Conservation (phyloP, 192 early-diverging fungal genomes). For the Borealophlyctis nickersoniae region DNA sequence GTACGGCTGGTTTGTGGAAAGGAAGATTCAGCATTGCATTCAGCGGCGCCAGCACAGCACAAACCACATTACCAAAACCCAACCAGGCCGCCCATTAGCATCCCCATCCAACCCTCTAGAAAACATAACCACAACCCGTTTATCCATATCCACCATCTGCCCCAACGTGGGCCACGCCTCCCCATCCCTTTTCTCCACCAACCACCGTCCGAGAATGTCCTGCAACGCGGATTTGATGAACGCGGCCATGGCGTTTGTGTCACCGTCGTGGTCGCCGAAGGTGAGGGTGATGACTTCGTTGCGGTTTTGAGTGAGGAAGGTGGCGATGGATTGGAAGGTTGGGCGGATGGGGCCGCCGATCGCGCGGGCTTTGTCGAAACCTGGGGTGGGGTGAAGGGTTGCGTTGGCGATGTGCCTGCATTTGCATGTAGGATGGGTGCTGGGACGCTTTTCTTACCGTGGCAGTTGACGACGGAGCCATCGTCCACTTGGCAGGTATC, state of each 20-base stretch:
- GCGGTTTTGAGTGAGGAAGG: slow-evolving; percentile 61
- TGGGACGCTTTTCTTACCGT: too few species aligned
- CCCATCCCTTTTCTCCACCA: slow-evolving; percentile 16
- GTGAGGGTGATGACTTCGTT: slow-evolving; percentile 77
- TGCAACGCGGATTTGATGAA: slow-evolving; percentile 53
- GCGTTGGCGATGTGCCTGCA: too few species aligned
- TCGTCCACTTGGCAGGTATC: slow-evolving; percentile 46
- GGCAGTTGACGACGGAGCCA: slow-evolving; percentile 16
- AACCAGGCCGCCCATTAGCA: background rate
- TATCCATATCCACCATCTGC: slow-evolving; percentile 59
- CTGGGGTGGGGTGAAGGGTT: slow-evolving; percentile 13
- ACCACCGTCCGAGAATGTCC: slow-evolving; percentile 48
- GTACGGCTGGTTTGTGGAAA: too few species aligned
- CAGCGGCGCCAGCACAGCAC: too few species aligned
- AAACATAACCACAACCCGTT: slow-evolving; percentile 58
- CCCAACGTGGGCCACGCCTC: slow-evolving; percentile 68
- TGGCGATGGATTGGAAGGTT: slow-evolving; percentile 53
- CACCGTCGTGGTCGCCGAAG: slow-evolving; percentile 59
- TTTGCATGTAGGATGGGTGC: too few species aligned
- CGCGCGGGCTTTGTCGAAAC: slow-evolving; percentile 15
- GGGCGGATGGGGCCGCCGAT: slow-evolving; percentile 49
- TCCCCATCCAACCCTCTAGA: background rate
- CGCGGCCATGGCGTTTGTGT: slow-evolving; percentile 43
- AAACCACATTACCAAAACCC: slow-evolving; percentile 1
- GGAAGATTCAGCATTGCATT: too few species aligned